phyloP scores from a whole-genome alignment of 2,329 filamentous ascomycete species.

The Acephala macrosclerotiorum region DNA sequence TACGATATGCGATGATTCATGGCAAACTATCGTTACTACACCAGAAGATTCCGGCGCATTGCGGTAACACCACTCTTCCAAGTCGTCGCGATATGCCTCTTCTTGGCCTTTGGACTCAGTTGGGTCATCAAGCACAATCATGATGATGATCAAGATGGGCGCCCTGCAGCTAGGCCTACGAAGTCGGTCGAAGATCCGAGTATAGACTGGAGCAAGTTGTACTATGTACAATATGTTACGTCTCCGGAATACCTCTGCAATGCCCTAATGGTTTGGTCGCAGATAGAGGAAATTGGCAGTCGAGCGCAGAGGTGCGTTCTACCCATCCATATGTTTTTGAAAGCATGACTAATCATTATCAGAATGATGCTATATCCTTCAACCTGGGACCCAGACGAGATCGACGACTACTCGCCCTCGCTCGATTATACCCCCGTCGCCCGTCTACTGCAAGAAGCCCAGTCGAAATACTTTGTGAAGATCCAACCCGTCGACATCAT shows the following conservation, averaged over 20 bases:
- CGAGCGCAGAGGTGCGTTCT: constrained; percentile 34
- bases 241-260: constrained; percentile 40
- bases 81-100: constrained; percentile 24
- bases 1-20: constrained; percentile 2
- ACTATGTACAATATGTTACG: constrained; percentile 41
- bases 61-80: constrained; percentile 29
- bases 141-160: constrained; percentile 25
- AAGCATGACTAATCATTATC: background rate
- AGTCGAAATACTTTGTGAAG: constrained; percentile 35
- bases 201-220: constrained; percentile 38
- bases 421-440: constrained; percentile 35
- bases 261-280: constrained; percentile 40
- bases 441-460: constrained; percentile 35
- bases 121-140: constrained; percentile 38
- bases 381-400: constrained; percentile 36
- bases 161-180: constrained; percentile 22
- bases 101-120: constrained; percentile 30
- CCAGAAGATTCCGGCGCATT: constrained; percentile 33
- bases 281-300: constrained; percentile 41
- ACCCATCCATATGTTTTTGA: background rate
- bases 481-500: constrained; percentile 38
- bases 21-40: constrained; percentile 29
- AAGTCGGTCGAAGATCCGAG: constrained; percentile 30
- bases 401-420: constrained; percentile 27
- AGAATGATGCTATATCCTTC: constrained; percentile 40